phyloP scores from a whole-genome alignment of 148 eudicot genomes.

The Vaccinium myrtillus region DNA sequence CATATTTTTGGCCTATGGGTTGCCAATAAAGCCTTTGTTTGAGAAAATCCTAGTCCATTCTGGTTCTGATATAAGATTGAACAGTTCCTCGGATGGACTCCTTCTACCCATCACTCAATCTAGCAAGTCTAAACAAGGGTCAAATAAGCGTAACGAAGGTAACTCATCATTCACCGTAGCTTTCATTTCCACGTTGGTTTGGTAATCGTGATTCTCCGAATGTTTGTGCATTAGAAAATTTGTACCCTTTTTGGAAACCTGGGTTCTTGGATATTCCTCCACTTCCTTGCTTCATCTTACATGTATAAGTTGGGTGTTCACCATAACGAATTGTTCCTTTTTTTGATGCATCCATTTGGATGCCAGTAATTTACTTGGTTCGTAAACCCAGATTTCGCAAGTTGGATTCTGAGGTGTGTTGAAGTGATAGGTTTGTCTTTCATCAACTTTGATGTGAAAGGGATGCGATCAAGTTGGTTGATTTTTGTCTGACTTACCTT shows the following conservation, averaged over 20 bases:
- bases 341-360: neutral
- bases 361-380: neutral
- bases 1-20: conserved; percentile 79
- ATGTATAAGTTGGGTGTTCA: neutral
- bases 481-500: too few species aligned
- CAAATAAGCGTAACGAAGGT: conserved; percentile 55
- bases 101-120: conserved; percentile 65
- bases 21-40: conserved; percentile 72
- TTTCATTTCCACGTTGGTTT: neutral
- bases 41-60: conserved; percentile 68
- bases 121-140: conserved; percentile 55
- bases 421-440: neutral
- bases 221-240: neutral
- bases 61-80: conserved; percentile 63
- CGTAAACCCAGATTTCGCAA: neutral
- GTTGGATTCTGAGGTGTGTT: neutral
- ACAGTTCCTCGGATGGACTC: conserved; percentile 53
- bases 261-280: neutral
- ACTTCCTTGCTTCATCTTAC: neutral
- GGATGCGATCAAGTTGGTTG: too few species aligned
- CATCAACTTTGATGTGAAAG: too few species aligned
- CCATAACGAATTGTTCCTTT: neutral
- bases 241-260: neutral
- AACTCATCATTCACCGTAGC: conserved; percentile 18
- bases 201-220: neutral